Base-by-base conservation (phyloP, 169 alveolate genomes). In the Plasmodium fragile region DNA sequence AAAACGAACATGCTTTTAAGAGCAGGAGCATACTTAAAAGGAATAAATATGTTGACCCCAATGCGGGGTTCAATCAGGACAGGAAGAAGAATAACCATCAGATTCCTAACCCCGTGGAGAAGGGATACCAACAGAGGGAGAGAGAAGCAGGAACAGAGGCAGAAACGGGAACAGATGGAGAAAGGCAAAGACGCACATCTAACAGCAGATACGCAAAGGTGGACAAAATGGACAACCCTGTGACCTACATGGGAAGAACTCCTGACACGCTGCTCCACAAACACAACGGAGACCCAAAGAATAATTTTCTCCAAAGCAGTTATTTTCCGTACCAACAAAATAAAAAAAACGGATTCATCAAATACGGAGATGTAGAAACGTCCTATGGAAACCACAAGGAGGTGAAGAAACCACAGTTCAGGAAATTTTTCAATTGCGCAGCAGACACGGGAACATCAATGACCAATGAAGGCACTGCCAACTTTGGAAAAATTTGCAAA, bases 401-500 rank as follows among this genome's bases (percentile, higher is more conserved):
- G 11, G 80, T 73, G 78, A 84, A 84, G 53, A 84, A 84, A 16
- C 43, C 70, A 16, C 41, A 83, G 39, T 25, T 28, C 41, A 70
- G 77, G 71, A 83, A 83, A 13, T 70, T 41, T 55, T 70, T 83
- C 22, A 83, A 83, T 65, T 65, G 36, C 22, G 36, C 45, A 18
- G 4, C 30, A 4, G 83, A 36, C 32, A 55, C 16, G 34, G 53
- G 45, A n/a, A 83, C 59, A 4, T 13, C 75, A 22, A 25, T 49
- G 5, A 5, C 75, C 30, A 70, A 8, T 28, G 52, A 71, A 45
- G 72, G 55, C 13, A 39, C 69, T 41, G 5, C 53, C 1, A 84
- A 52, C 22, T 34, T 84, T 30, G 78, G 81, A 3, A 87, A 87
- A 87, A 78, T 78, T 4, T 87, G 87, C 39, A 75, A 36, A 87